Conservation (phyloP, 176 grass and related monocot genomes). For the Secale cereale region DNA sequence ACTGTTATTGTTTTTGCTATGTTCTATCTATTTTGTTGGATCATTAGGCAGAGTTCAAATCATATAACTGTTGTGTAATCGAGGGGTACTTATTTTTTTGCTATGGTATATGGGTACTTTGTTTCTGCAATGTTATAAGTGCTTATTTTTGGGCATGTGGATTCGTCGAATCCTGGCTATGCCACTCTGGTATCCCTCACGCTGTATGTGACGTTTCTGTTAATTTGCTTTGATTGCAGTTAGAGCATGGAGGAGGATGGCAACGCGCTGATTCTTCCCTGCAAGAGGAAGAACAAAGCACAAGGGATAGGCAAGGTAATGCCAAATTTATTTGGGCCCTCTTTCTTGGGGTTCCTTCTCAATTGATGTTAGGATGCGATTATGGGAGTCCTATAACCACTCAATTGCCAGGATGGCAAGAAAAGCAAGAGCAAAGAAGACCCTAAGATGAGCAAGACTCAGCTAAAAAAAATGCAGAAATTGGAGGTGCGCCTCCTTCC, state of each 20-base stretch:
- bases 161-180: neutral
- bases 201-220: constrained; percentile 17
- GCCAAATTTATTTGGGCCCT: neutral
- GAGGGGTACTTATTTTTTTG: neutral
- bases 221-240: constrained; percentile 5
- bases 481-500: constrained; percentile 53
- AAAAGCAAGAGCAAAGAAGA: constrained; percentile 46
- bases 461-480: constrained; percentile 62
- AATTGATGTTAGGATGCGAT: neutral
- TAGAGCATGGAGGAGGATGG: constrained; percentile 43
- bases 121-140: neutral
- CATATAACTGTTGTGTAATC: neutral
- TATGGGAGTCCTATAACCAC: neutral
- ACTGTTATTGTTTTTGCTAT: neutral
- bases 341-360: constrained; percentile 4
- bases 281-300: constrained; percentile 60
- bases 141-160: neutral
- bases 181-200: neutral
- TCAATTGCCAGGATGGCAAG: constrained; percentile 43
- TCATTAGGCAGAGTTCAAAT: neutral
- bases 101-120: neutral
- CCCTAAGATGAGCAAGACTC: constrained; percentile 66
- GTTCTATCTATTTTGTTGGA: neutral
- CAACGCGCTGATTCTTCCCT: constrained; percentile 60
- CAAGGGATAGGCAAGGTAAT: constrained; percentile 62